These are phyloP conservation scores for Solanum ossicruentum DNA, from an alignment of 257 asterid genomes.

Conservation along the genomic window DNA sequence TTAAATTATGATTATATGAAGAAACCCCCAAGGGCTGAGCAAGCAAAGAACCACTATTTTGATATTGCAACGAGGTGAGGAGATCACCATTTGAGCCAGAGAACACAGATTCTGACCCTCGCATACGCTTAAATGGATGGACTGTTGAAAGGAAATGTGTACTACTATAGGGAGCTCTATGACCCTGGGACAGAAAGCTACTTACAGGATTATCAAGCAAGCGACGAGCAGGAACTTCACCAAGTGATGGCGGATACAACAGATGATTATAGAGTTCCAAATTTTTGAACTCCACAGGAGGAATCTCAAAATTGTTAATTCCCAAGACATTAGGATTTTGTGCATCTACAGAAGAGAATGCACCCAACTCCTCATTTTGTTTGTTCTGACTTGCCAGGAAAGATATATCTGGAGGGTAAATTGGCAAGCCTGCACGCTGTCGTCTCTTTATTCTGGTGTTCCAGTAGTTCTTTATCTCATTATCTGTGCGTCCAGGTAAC, in stretches of 20 bases:
- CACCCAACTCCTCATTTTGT: slow-evolving; percentile 8
- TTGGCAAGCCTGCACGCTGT: slow-evolving; percentile 44
- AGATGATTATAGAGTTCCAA: slow-evolving; percentile 15
- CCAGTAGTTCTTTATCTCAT: slow-evolving; percentile 58
- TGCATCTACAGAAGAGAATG: slow-evolving; percentile 11
- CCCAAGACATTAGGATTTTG: slow-evolving; percentile 13
- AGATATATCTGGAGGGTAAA: slow-evolving; percentile 40
- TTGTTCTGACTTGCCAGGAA: slow-evolving; percentile 15
- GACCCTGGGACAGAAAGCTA: slow-evolving; percentile 18
- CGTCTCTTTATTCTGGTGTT: slow-evolving; percentile 48
- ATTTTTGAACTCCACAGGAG: slow-evolving; percentile 26
- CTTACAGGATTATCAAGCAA: slow-evolving; percentile 17
- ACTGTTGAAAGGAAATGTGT: slow-evolving; percentile 9
- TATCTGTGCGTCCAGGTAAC: slow-evolving; percentile 61
- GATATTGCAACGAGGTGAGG: slow-evolving; percentile 18
- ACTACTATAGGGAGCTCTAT: slow-evolving; percentile 1
- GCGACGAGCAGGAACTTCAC: slow-evolving; percentile 11
- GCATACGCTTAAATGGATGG: slow-evolving; percentile 35
- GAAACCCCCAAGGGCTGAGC: slow-evolving; percentile 13
- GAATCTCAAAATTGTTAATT: slow-evolving; percentile 18
- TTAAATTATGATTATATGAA: slow-evolving; percentile 17
- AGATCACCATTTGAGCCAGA: slow-evolving; percentile 7
- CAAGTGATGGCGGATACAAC: slow-evolving; percentile 7
- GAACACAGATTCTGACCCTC: slow-evolving; percentile 18
- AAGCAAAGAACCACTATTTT: slow-evolving; percentile 12